These are phyloP conservation scores for Colletotrichum plurivorum DNA, from an alignment of 2,329 filamentous ascomycete genomes.

Conservation along the genomic window DNA sequence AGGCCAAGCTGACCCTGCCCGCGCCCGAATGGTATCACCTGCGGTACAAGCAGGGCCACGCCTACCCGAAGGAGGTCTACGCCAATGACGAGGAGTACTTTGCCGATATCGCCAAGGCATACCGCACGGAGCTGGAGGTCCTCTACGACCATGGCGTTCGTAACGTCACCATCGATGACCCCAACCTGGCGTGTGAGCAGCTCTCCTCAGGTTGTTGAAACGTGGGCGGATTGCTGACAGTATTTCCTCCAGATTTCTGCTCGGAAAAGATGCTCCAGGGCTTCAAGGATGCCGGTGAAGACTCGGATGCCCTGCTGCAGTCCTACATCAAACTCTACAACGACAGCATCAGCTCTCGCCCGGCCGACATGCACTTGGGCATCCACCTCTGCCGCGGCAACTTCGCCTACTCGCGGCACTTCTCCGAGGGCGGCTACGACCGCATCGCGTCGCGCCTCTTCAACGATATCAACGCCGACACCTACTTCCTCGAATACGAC, in stretches of 20 bases:
- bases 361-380: slow-evolving; percentile 77
- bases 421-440: slow-evolving; percentile 75
- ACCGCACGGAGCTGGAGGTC: slow-evolving; percentile 67
- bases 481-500: slow-evolving; percentile 75
- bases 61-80: slow-evolving; percentile 71
- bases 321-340: slow-evolving; percentile 82
- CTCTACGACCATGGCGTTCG: slow-evolving; percentile 69
- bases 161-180: slow-evolving; percentile 74
- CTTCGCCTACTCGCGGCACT: slow-evolving; percentile 74
- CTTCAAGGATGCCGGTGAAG: slow-evolving; percentile 39
- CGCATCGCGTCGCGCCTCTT: slow-evolving; percentile 74
- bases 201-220: not conserved
- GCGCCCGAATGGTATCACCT: slow-evolving; percentile 77
- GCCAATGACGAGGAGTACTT: slow-evolving; percentile 70
- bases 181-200: slow-evolving; percentile 64
- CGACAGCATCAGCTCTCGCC: slow-evolving; percentile 73
- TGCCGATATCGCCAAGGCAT: slow-evolving; percentile 68
- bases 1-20: slow-evolving; percentile 75
- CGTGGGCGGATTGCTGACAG: not conserved
- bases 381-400: slow-evolving; percentile 77
- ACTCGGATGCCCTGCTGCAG: slow-evolving; percentile 71
- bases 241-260: slow-evolving; percentile 66
- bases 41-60: slow-evolving; percentile 67
- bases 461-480: slow-evolving; percentile 70
- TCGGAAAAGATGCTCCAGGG: slow-evolving; percentile 63